Conservation (phyloP, 495 filamentous ascomycete species). For the Trichoderma parareesei region DNA sequence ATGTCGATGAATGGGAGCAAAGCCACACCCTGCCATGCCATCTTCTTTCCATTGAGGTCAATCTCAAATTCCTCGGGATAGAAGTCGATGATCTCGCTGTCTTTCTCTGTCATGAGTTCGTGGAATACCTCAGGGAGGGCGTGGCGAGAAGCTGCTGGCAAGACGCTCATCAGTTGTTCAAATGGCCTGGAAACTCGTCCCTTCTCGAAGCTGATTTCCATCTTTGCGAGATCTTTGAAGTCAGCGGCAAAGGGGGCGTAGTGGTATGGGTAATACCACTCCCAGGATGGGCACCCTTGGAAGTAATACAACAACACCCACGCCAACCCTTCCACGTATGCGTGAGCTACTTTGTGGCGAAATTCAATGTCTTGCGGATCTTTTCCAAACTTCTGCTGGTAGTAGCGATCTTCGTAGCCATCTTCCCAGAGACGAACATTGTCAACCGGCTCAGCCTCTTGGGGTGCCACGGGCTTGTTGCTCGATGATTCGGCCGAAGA, state of each 20-base stretch:
- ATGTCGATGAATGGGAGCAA: slow-evolving; percentile 96
- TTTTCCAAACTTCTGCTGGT: slow-evolving; percentile 93
- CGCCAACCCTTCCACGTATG: slow-evolving; percentile 92
- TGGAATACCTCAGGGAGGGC: slow-evolving; percentile 84
- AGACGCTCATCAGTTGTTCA: slow-evolving; percentile 97
- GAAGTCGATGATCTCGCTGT: slow-evolving; percentile 93
- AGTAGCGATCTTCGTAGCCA: slow-evolving; percentile 92
- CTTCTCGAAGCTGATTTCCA: slow-evolving; percentile 75
- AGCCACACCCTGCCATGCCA: slow-evolving; percentile 94
- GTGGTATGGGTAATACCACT: slow-evolving; percentile 98
- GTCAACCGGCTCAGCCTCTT: slow-evolving; percentile 61
- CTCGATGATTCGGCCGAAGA: slow-evolving; percentile 23
- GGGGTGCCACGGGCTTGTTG: slow-evolving; percentile 19
- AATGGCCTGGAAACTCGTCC: slow-evolving; percentile 85
- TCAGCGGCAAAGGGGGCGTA: slow-evolving; percentile 97
- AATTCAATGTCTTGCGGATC: slow-evolving; percentile 75
- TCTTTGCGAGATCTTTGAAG: slow-evolving; percentile 74
- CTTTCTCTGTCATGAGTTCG: slow-evolving; percentile 72
- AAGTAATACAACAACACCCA: slow-evolving; percentile 99
- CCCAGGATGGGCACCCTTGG: slow-evolving; percentile 96
- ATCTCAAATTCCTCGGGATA: slow-evolving; percentile 91
- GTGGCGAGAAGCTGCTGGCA: slow-evolving; percentile 86
- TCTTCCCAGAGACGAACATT: slow-evolving; percentile 89
- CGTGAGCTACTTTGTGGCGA: slow-evolving; percentile 80
- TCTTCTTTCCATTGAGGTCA: slow-evolving; percentile 96